Percentiles rank a stretch among this genome's conserved stretches.
Conservation (phyloP, 345 rosid genomes). For the Hibiscus syriacus region DNA sequence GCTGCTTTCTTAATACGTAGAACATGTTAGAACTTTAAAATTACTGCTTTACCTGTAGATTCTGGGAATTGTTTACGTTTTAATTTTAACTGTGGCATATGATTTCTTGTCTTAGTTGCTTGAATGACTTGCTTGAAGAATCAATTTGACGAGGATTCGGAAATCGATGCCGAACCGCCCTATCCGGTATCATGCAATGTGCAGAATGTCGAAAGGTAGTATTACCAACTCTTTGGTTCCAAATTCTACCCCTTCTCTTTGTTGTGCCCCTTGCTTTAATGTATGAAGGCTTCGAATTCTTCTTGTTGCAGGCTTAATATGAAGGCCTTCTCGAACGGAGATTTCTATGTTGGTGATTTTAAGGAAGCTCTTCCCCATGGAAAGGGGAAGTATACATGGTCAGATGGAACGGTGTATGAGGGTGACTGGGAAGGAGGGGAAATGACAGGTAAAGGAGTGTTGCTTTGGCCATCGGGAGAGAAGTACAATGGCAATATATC, state of each 20-base stretch:
- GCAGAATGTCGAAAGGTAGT: conserved; percentile 9
- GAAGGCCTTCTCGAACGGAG: conserved; percentile 56
- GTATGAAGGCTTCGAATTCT: background rate
- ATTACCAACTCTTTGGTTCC: background rate
- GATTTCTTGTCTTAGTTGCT: background rate
- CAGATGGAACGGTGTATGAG: conserved; percentile 62
- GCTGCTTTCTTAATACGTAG: too few species aligned
- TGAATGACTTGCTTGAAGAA: conserved; percentile 11
- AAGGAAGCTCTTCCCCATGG: conserved; percentile 63
- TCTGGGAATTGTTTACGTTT: background rate
- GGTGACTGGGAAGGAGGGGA: conserved; percentile 88
- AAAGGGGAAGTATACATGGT: too few species aligned
- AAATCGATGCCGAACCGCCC: background rate
- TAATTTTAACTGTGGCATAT: background rate
- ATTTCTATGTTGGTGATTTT: conserved; percentile 51
- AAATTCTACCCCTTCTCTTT: background rate
- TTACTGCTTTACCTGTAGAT: background rate
- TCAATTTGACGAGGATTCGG: conserved; percentile 2
- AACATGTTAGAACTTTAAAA: background rate
- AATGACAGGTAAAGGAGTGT: conserved; percentile 71
- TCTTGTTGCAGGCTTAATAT: conserved; percentile 33
- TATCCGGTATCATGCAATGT: conserved; percentile 3
- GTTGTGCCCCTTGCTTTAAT: background rate
- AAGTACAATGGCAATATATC: conserved; percentile 79
- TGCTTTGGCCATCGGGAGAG: conserved; percentile 64